phyloP scores from a whole-genome alignment of 305 asterid species.

The Fraxinus xanthoxyloides region DNA sequence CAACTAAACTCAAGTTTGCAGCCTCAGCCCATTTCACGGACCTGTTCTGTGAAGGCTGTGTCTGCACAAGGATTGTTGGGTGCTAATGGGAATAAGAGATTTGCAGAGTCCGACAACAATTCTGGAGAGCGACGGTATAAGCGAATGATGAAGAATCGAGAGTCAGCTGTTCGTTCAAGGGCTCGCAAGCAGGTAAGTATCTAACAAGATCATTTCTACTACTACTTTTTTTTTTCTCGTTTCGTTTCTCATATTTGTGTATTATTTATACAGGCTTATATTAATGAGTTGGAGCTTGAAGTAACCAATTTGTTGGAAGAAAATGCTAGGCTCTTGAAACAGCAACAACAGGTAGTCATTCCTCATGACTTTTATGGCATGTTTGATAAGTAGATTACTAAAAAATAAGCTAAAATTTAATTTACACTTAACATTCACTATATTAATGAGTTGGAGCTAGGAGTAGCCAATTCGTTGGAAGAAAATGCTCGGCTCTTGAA shows the following conservation, averaged over 20 bases:
- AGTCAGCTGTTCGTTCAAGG: constrained; percentile 28
- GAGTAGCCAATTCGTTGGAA: constrained; percentile 14
- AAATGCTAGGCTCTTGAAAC: constrained; percentile 22
- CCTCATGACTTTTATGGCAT: not conserved
- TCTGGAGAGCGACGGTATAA: constrained; percentile 14
- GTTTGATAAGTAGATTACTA: not conserved
- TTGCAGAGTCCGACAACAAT: not conserved
- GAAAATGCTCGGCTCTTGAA: constrained; percentile 23
- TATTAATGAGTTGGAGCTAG: constrained; percentile 21
- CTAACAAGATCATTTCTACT: not conserved
- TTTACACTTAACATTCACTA: not conserved
- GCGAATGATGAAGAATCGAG: constrained; percentile 31
- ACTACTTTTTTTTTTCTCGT: not conserved
- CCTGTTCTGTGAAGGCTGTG: not conserved
- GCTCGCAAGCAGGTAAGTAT: constrained; percentile 28
- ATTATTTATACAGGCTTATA: constrained; percentile 21
- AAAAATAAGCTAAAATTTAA: not conserved
- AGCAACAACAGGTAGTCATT: constrained; percentile 20
- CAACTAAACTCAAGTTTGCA: not conserved
- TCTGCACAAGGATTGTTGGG: not conserved
- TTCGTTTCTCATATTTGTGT: not conserved
- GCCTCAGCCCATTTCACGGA: not conserved
- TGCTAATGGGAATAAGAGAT: constrained; percentile 3
- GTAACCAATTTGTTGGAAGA: constrained; percentile 18
- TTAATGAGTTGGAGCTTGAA: constrained; percentile 21